A percentile compares a stretch with the other conserved stretches of the same genome.
Conservation (phyloP, 1,139 yeast genomes). For the Hansenula sp. region DNA sequence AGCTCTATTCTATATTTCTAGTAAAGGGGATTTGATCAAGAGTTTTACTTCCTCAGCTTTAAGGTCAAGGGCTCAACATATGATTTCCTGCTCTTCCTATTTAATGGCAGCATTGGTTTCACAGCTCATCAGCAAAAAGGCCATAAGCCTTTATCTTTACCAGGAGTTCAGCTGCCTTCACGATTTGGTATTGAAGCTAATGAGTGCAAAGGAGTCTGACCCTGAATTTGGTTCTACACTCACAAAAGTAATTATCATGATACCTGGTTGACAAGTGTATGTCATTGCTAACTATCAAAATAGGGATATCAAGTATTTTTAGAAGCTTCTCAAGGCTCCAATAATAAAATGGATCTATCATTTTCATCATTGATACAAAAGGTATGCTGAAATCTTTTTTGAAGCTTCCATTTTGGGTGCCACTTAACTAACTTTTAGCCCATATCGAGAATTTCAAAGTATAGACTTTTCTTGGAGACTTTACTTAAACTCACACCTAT, state of each 20-base stretch:
- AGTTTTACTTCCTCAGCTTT: neutral
- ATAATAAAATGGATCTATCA: conserved; percentile 37
- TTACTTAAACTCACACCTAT: conserved; percentile 25
- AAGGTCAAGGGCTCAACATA: neutral
- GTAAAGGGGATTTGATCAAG: conserved; percentile 1
- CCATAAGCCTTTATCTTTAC: conserved; percentile 32
- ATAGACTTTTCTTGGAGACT: conserved; percentile 43
- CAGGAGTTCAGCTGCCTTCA: conserved; percentile 40
- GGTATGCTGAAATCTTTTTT: no score
- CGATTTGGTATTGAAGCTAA: conserved; percentile 34
- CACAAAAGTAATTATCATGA: conserved; percentile 11
- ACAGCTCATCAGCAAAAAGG: conserved; percentile 25
- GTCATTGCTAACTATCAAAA: conserved; percentile 10
- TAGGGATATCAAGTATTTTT: conserved; percentile 36
- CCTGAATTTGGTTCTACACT: conserved; percentile 20
- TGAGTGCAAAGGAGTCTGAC: conserved; percentile 28
- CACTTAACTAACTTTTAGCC: conserved; percentile 27
- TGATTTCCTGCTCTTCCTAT: conserved; percentile 14
- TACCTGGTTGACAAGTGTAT: conserved; percentile 7
- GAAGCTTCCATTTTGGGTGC: no score
- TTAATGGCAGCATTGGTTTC: conserved; percentile 25
- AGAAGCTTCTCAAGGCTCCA: conserved; percentile 37
- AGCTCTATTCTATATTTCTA: conserved; percentile 16
- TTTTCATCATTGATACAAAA: conserved; percentile 47
- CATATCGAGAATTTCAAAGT: conserved; percentile 45